These are phyloP conservation scores for Phytophthora nicotianae DNA, from an alignment of 352 stramenopile genomes.

Conservation along the genomic window DNA sequence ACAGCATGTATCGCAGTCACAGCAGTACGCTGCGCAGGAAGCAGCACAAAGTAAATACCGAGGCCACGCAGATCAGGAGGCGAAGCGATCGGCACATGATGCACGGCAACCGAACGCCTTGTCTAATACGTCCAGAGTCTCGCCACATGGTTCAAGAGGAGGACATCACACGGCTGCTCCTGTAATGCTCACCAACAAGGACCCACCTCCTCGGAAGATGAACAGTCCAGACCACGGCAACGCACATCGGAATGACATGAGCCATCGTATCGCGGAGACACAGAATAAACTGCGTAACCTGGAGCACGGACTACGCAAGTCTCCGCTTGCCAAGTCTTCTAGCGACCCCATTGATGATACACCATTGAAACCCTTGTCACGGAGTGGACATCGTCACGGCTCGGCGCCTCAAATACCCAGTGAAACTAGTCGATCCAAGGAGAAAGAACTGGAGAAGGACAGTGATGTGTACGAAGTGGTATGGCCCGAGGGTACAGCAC, in stretches of 20 bases:
- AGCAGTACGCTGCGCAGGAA: slow-evolving; percentile 24
- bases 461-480: slow-evolving; percentile 75
- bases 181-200: slow-evolving; percentile 31
- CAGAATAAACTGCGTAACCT: slow-evolving; percentile 51
- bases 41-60: slow-evolving; percentile 32
- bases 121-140: slow-evolving; percentile 20
- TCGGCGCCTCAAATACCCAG: slow-evolving; percentile 23
- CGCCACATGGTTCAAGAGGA: slow-evolving; percentile 25
- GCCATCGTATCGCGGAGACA: slow-evolving; percentile 32
- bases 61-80: slow-evolving; percentile 40
- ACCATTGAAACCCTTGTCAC: slow-evolving; percentile 50
- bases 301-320: slow-evolving; percentile 49
- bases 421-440: slow-evolving; percentile 24
- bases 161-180: slow-evolving; percentile 18
- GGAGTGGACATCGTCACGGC: slow-evolving; percentile 35
- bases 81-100: slow-evolving; percentile 44
- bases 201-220: slow-evolving; percentile 22
- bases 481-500: slow-evolving; percentile 68
- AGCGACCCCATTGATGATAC: slow-evolving; percentile 44
- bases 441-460: slow-evolving; percentile 45
- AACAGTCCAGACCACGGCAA: slow-evolving; percentile 27
- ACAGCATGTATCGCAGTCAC: slow-evolving; percentile 19
- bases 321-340: slow-evolving; percentile 40
- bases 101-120: slow-evolving; percentile 23
- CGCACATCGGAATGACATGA: slow-evolving; percentile 35